Base-by-base conservation (phyloP, 2,329 filamentous ascomycete species). In the Phyllosticta paracitricarpa region DNA sequence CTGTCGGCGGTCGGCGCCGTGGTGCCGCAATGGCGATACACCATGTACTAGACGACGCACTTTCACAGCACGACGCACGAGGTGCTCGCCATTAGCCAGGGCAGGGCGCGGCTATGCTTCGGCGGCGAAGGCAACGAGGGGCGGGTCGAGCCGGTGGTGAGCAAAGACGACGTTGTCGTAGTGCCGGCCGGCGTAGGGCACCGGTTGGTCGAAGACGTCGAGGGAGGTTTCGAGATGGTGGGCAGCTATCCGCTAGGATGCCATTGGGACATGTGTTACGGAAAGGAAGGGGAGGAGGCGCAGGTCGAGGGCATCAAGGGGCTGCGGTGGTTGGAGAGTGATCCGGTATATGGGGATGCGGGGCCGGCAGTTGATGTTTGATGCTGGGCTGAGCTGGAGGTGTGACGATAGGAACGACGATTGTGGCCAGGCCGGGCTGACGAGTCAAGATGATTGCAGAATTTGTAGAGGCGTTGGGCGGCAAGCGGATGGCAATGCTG, bases 251-350 rank as follows among this genome's bases (percentile, higher is more conserved):
- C 84, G 0, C 73, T 65, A 25, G 81, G 79, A 0, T 75, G 74
- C 17, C 78, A 71, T 19, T 89, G 85, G 85, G 85, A 89, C 71
- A 89, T 89, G 87, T 89, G 86, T 66, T 88, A 89, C 74, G 86
- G 86, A 1, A 76, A 76, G 58, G 67, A 76, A 48, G 82, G 77
- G 0, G 86, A 88, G 68, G 80, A 82, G 67, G 69, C 71, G 6
- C 82, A 81, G 66, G 71, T 81, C 6, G 71, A 78, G 62, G 69
- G 65, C 6, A 86, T 87, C 55, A 68, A 65, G 58, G 65, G 67
- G 3, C 65, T 87, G 67, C 66, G 65, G 4, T 88, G 84, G 85
- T 84, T 88, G 65, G 69, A 76, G 54, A 78, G 68, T 63, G 85
- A 88, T 75, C 84, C 84, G 19, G 70, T 87, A 19, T 85, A 83